Evolutionary conservation across 1,139 yeast genomes (phyloP).

Genomic region (Candida pseudoviswanathii): DNA sequence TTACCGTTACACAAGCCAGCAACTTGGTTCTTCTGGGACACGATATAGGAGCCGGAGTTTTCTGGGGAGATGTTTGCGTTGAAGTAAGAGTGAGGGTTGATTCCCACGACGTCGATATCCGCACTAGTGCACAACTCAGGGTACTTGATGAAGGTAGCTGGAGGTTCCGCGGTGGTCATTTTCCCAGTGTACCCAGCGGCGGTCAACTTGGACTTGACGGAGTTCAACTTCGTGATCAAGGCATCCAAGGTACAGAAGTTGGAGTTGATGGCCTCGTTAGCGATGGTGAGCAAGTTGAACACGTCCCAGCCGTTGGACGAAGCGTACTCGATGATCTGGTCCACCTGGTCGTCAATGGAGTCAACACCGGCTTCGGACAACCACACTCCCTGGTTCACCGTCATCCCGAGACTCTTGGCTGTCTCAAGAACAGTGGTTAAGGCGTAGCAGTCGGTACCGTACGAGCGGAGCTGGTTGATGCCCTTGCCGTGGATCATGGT

Average conservation of each 20-base stretch:
- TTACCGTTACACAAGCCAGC: constrained; percentile 53
- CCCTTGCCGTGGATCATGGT: constrained; percentile 59
- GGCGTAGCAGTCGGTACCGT: constrained; percentile 84
- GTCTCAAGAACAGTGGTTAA: constrained; percentile 66
- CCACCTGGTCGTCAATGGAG: constrained; percentile 64
- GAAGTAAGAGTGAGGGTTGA: constrained; percentile 87
- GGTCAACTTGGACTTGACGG: constrained; percentile 59
- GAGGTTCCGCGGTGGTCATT: constrained; percentile 87
- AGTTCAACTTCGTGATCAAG: constrained; percentile 60
- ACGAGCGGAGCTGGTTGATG: constrained; percentile 66
- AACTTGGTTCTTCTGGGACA: constrained; percentile 58
- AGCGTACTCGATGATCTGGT: constrained; percentile 54
- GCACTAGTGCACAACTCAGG: constrained; percentile 70
- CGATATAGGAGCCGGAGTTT: constrained; percentile 73
- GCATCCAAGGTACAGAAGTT: constrained; percentile 60
- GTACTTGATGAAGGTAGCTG: constrained; percentile 63
- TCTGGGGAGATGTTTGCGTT: constrained; percentile 61
- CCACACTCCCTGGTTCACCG: constrained; percentile 88
- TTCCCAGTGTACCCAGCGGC: constrained; percentile 77
- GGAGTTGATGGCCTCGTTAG: constrained; percentile 80
- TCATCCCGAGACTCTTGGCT: constrained; percentile 61
- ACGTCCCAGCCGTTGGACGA: constrained; percentile 63
- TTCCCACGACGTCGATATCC: constrained; percentile 76
- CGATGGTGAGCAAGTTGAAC: constrained; percentile 75
- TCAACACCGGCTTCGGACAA: constrained; percentile 62